Conservation (phyloP, 345 rosid species). For the Eucalyptus erythrocorys region DNA sequence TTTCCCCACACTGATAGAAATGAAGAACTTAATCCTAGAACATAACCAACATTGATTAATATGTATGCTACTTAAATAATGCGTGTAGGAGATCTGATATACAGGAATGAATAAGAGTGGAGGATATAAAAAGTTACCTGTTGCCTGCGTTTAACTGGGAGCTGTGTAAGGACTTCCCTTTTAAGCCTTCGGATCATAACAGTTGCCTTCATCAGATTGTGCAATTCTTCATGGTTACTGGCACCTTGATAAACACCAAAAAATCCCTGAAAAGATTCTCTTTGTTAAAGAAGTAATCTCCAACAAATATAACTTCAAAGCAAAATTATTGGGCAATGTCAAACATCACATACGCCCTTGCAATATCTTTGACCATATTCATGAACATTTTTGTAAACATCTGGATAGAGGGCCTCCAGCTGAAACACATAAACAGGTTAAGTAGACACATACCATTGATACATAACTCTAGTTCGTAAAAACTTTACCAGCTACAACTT, state of each 20-base stretch:
- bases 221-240: constrained; percentile 96
- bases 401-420: constrained; percentile 92
- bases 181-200: constrained; percentile 93
- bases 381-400: constrained; percentile 67
- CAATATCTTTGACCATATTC: constrained; percentile 91
- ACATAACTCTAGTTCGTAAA: not conserved
- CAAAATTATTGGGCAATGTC: not conserved
- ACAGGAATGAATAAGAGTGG: not conserved
- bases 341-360: constrained; percentile 56
- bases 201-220: constrained; percentile 93
- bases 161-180: constrained; percentile 84
- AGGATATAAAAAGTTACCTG: constrained; percentile 35
- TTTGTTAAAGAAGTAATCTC: not conserved
- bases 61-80: not conserved
- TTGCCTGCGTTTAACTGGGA: constrained; percentile 86
- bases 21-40: not conserved
- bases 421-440: constrained; percentile 15
- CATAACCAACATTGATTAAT: not conserved
- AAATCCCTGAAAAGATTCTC: constrained; percentile 33
- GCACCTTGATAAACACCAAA: constrained; percentile 92
- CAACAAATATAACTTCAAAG: not conserved
- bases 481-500: not conserved
- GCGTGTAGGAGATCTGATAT: not conserved
- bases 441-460: not conserved
- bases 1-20: not conserved